A percentile compares a stretch with the other conserved stretches of the same genome.
Conservation (phyloP, 1,284 basidiomycete genomes). For the Rhodotorula mucilaginosa region DNA sequence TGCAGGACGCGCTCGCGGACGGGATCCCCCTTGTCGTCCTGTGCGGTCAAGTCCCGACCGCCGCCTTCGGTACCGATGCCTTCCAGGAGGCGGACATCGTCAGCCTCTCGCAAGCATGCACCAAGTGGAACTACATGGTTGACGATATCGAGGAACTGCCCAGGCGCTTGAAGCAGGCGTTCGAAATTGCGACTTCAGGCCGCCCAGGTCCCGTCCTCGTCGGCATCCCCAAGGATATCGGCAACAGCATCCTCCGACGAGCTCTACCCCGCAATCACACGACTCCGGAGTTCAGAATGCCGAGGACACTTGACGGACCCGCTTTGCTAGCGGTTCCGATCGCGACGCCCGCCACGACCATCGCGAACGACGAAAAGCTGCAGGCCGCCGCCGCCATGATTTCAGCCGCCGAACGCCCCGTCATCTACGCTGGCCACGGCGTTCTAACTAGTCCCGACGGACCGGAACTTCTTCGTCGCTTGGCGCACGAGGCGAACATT, state of each 20-base stretch:
- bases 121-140: constrained; percentile 99
- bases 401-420: constrained; percentile 82
- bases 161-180: constrained; percentile 94
- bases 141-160: constrained; percentile 95
- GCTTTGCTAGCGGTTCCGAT: constrained; percentile 28
- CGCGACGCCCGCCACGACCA: constrained; percentile 34
- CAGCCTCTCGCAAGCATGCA: constrained; percentile 93
- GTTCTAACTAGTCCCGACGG: constrained; percentile 81
- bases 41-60: constrained; percentile 94
- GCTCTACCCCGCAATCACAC: constrained; percentile 85
- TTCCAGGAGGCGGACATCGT: constrained; percentile 98
- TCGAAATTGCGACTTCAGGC: constrained; percentile 97
- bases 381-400: constrained; percentile 83
- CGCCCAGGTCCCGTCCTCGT: constrained; percentile 96
- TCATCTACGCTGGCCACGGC: constrained; percentile 93
- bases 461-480: constrained; percentile 75
- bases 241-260: constrained; percentile 81
- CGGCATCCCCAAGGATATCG: constrained; percentile 96
- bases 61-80: constrained; percentile 91
- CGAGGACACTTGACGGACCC: constrained; percentile 33
- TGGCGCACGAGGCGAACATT: constrained; percentile 83
- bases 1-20: constrained; percentile 96
- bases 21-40: constrained; percentile 94
- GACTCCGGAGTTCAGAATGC: constrained; percentile 62
- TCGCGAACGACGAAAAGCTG: constrained; percentile 72